Percentiles rank a stretch among this genome's conserved stretches.
phyloP scores from a whole-genome alignment of 208 protist species.

The Angomonas ambiguus region DNA sequence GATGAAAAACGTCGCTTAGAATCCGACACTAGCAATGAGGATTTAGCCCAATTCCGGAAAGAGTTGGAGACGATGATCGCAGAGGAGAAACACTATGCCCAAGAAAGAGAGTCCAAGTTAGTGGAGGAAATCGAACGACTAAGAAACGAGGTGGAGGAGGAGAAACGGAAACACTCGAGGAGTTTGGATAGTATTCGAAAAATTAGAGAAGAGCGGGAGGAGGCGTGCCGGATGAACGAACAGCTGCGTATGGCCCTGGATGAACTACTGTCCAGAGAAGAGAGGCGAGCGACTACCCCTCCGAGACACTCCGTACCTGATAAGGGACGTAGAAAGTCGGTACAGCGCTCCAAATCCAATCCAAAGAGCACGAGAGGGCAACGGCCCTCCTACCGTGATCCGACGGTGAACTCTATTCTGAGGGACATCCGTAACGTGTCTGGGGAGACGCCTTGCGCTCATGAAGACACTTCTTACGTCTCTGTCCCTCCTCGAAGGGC shows the following conservation, averaged over 20 bases:
- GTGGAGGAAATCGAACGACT: conserved; percentile 51
- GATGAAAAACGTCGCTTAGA: conserved; percentile 68
- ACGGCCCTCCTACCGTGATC: conserved; percentile 58
- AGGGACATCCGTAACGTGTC: conserved; percentile 62
- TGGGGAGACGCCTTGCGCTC: conserved; percentile 20
- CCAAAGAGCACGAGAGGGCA: background rate
- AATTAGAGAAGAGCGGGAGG: conserved; percentile 56
- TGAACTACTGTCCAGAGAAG: conserved; percentile 37
- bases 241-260: conserved; percentile 68
- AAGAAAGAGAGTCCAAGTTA: conserved; percentile 57
- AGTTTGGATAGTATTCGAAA: conserved; percentile 50
- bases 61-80: conserved; percentile 80
- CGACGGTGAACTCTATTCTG: conserved; percentile 80
- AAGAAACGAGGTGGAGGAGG: conserved; percentile 48
- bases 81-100: conserved; percentile 49
- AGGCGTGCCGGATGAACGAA: conserved; percentile 51
- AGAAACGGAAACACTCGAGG: conserved; percentile 38
- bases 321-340: background rate
- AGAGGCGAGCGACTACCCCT: conserved; percentile 7
- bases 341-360: background rate
- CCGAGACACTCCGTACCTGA: background rate
- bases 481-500: background rate
- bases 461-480: background rate
- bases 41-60: conserved; percentile 53
- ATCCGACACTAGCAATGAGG: conserved; percentile 38